phyloP scores from a whole-genome alignment of 768 basidiomycete genomes.

The Russula olivacea region DNA sequence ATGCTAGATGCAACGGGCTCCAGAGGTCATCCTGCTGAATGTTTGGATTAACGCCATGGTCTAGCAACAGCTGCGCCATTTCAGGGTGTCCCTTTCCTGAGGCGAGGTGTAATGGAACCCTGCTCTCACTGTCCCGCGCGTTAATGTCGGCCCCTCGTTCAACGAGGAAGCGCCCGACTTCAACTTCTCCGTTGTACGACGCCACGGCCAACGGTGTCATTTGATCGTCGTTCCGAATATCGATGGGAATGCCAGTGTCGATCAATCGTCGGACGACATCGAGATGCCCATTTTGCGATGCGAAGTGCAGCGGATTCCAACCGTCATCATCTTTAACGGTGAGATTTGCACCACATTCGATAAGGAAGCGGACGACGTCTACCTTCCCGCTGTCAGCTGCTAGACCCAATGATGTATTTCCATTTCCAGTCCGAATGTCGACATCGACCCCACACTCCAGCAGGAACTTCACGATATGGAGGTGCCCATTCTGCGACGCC shows the following conservation, averaged over 20 bases:
- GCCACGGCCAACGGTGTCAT: not conserved
- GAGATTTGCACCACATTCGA: not conserved
- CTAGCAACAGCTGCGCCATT: not conserved
- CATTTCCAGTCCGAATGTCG: not conserved
- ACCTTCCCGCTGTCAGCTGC: not conserved
- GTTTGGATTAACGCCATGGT: not conserved
- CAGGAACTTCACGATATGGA: not conserved
- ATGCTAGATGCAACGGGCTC: not conserved
- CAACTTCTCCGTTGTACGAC: not conserved
- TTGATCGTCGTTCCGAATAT: not conserved
- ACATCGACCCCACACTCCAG: not conserved
- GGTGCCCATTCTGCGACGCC: not conserved
- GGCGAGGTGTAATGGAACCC: not conserved
- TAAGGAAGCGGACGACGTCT: not conserved
- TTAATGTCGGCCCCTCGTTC: not conserved
- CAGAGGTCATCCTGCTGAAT: not conserved
- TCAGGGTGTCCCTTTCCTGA: not conserved
- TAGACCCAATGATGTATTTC: not conserved
- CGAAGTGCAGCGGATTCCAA: not conserved
- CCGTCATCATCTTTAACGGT: not conserved
- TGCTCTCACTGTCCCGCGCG: not conserved
- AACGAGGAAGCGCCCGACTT: not conserved
- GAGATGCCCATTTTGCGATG: not conserved
- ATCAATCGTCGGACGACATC: not conserved
- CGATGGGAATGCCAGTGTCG: not conserved